phyloP scores from a whole-genome alignment of 805 yeast genomes.

The Saturnispora diversa region DNA sequence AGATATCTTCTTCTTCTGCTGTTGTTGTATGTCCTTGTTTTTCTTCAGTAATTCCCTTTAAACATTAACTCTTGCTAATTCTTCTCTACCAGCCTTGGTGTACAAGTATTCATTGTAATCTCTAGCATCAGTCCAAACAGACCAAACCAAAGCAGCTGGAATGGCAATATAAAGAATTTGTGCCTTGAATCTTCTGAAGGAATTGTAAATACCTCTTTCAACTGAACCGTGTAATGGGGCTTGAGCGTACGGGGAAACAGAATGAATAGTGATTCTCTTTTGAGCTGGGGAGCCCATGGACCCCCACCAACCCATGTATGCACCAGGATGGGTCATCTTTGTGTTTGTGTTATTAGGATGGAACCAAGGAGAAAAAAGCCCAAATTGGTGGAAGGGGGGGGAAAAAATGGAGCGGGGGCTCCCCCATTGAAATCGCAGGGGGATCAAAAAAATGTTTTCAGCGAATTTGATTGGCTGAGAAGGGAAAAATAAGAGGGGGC shows the following conservation, averaged over 20 bases:
- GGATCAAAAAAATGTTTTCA: too few relatives aligned
- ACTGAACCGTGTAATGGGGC: slow-evolving; percentile 82
- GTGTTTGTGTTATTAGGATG: too few relatives aligned
- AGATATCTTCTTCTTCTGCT: too few relatives aligned
- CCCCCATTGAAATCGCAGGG: too few relatives aligned
- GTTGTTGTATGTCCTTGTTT: too few relatives aligned
- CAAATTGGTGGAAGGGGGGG: too few relatives aligned
- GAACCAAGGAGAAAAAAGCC: too few relatives aligned
- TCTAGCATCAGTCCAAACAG: slow-evolving; percentile 79
- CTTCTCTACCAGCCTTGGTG: slow-evolving; percentile 97
- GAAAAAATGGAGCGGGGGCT: too few relatives aligned
- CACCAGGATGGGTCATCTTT: slow-evolving; percentile 40
- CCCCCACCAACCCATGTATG: slow-evolving; percentile 99
- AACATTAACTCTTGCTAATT: slow-evolving; percentile 58
- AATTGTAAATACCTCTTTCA: slow-evolving; percentile 83
- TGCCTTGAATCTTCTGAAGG: slow-evolving; percentile 84
- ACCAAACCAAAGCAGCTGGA: slow-evolving; percentile 78
- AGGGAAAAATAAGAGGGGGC: too few relatives aligned
- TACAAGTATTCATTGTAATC: slow-evolving; percentile 89
- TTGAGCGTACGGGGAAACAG: slow-evolving; percentile 91
- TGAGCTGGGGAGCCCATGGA: slow-evolving; percentile 78
- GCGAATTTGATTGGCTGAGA: too few relatives aligned
- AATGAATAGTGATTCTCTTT: slow-evolving; percentile 77
- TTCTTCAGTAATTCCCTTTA: slow-evolving; percentile 12
- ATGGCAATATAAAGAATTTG: slow-evolving; percentile 71